Base-by-base conservation (phyloP, 345 rosid genomes). In the Viola odorata region DNA sequence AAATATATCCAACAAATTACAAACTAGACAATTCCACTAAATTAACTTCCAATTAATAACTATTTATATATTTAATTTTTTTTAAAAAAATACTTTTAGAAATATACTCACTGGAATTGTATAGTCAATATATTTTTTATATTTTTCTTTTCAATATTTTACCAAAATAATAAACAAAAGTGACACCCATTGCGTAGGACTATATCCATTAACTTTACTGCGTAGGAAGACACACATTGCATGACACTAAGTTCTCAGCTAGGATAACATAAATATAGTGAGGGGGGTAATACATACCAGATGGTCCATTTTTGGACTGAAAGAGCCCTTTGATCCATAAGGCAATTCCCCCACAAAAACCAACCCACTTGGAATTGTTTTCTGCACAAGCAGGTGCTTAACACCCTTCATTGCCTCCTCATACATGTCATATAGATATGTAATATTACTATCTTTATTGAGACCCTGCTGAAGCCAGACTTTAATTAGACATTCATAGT, bases 231-330 rank as follows among this genome's bases (percentile, higher is more conserved):
- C 0, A 6, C 32, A 1, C 32, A 23, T 23, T 23, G 32, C 32
- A 23, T 37, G 50, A 32, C 16, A 55, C 37, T 40, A 55, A 51
- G 12, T 44, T 53, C 52, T 10, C 55, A 60, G 53, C 54, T 55
- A 56, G 5, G 36, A 37, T 12, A 52, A 69, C 40, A 60, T 7
- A 50, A 45, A 15, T 61, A 50, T 12, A 40, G 10, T 7, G 37
- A 68, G 70, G n/a, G 15, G 60, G 68, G 61, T 44, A 59, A 38
- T 55, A 64, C 91, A 67, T 84, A 90, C 99, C 92, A 94, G 80
- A 77, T 90, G 99, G 75, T 94, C 99, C 99, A 94, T 94, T 77
- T 94, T 94, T n/a, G 99, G 89, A 74, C 91, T 90, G 71, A 88
- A 88, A 38, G 73, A 69, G 71, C 97, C 96, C n/a, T 79, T 75